Conservation (phyloP, 306 rosid species). For the Castanopsis chinensis region DNA sequence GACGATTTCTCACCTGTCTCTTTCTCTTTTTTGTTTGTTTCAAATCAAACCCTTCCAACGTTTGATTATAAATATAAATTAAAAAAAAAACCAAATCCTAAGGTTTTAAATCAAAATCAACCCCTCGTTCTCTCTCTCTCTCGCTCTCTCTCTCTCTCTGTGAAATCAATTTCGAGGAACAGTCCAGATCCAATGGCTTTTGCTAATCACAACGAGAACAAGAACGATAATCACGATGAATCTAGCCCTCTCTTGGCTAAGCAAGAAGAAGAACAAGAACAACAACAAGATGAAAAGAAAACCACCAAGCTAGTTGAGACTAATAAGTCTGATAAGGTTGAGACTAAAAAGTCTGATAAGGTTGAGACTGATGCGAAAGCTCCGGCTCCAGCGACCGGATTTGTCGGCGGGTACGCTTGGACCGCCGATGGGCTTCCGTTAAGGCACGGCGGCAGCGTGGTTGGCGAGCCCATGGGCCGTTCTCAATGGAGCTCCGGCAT, state of each 20-base stretch:
- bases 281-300: constrained; percentile 10
- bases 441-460: constrained; percentile 74
- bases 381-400: neutral
- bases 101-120: neutral
- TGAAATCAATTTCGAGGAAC: no score
- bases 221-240: constrained; percentile 49
- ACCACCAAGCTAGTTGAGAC: constrained; percentile 9
- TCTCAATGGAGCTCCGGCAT: constrained; percentile 69
- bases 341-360: neutral
- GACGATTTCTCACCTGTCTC: no score
- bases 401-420: constrained; percentile 48
- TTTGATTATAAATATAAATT: no score
- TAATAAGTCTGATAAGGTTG: no score
- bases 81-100: no score
- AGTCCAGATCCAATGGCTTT: constrained; percentile 28
- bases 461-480: constrained; percentile 84
- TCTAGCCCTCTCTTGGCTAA: constrained; percentile 64
- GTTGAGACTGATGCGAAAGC: constrained; percentile 7
- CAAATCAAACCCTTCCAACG: no score
- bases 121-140: neutral
- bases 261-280: constrained; percentile 23
- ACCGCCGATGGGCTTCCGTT: constrained; percentile 80
- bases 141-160: neutral
- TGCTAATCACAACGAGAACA: neutral
- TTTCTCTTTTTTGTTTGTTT: no score